Evolutionary conservation across 2,329 filamentous ascomycete genomes (phyloP).

Genomic region (Venturia oleaginea): DNA sequence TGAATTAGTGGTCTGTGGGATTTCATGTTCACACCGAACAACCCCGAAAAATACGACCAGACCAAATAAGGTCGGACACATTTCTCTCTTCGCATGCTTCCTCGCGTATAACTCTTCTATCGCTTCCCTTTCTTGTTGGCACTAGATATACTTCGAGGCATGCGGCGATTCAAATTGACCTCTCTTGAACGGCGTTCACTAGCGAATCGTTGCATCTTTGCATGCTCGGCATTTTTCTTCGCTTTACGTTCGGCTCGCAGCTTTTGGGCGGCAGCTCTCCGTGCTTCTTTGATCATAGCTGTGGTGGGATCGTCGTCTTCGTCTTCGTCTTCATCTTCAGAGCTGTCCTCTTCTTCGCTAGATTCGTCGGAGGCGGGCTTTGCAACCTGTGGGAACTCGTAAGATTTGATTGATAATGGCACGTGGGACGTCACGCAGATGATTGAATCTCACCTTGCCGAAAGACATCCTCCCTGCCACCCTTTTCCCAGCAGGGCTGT

Average conservation of each 20-base stretch:
- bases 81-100: background rate
- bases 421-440: conserved; percentile 20
- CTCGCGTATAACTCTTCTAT: background rate
- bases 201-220: conserved; percentile 43
- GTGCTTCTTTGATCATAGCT: conserved; percentile 36
- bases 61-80: background rate
- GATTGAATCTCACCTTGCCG: conserved; percentile 23
- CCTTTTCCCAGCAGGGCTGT: background rate
- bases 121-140: background rate
- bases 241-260: conserved; percentile 35
- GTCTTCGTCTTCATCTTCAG: conserved; percentile 28
- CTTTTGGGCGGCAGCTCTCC: conserved; percentile 35
- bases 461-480: conserved; percentile 12
- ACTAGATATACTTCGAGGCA: conserved; percentile 42
- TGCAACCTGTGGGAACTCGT: conserved; percentile 25
- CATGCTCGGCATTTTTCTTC: conserved; percentile 41
- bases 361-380: conserved; percentile 20
- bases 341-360: conserved; percentile 24
- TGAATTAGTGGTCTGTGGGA: background rate
- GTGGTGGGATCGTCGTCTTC: conserved; percentile 35
- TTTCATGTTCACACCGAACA: background rate
- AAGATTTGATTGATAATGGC: conserved; percentile 26
- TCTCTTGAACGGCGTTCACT: conserved; percentile 56
- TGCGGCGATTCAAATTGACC: conserved; percentile 48
- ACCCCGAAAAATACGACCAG: background rate